A percentile compares a stretch with the other conserved stretches of the same genome.
phyloP scores from a whole-genome alignment of 192 early-diverging fungal genomes.

The Coemansia erecta region DNA sequence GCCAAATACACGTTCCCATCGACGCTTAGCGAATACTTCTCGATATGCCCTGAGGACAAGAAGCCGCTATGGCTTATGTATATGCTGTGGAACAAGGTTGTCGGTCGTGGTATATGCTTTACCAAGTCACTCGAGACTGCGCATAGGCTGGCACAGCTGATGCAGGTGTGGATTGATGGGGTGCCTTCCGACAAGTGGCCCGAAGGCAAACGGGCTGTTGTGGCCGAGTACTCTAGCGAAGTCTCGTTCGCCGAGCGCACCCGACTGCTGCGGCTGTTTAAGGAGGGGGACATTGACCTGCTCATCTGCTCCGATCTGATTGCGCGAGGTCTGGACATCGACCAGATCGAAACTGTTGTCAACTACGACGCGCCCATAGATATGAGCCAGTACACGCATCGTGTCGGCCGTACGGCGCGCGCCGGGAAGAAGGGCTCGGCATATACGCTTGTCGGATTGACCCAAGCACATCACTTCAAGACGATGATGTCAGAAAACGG shows the following conservation, averaged over 20 bases:
- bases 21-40: conserved; percentile 70
- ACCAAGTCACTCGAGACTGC: conserved; percentile 89
- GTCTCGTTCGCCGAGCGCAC: conserved; percentile 61
- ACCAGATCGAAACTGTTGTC: conserved; percentile 73
- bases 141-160: conserved; percentile 71
- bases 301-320: conserved; percentile 86
- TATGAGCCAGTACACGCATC: conserved; percentile 87
- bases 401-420: conserved; percentile 88
- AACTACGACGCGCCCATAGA: conserved; percentile 84
- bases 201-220: conserved; percentile 20
- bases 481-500: conserved; percentile 66
- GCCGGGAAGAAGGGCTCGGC: conserved; percentile 81
- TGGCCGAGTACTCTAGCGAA: conserved; percentile 77
- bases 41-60: conserved; percentile 59
- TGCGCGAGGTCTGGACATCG: conserved; percentile 87
- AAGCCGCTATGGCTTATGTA: conserved; percentile 88
- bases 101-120: conserved; percentile 75
- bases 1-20: conserved; percentile 50
- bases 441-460: conserved; percentile 67
- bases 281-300: conserved; percentile 63
- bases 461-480: conserved; percentile 71
- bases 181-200: conserved; percentile 24
- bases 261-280: conserved; percentile 63
- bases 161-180: conserved; percentile 59
- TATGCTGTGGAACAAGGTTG: conserved; percentile 63